Base-by-base conservation (phyloP, 2,329 filamentous ascomycete species). In the Colletotrichum neosansevieriae region DNA sequence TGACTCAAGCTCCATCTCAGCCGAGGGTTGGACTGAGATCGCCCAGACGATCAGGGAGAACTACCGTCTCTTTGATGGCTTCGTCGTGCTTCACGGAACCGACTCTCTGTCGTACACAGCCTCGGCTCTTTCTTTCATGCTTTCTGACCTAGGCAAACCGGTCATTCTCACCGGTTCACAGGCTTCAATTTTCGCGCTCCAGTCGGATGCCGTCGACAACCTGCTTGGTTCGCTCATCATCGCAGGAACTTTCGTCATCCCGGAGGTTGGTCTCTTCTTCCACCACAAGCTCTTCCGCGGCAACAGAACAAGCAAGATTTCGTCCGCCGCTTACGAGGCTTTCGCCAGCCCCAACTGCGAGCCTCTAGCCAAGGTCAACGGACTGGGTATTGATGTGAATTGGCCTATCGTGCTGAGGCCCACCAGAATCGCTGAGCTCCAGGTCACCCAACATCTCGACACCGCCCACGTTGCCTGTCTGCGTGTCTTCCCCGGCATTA, bases 211-310 rank as follows among this genome's bases (percentile, higher is more conserved):
- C 10, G 92, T 94, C 42, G 94, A 97, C 81, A 98, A 97, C 75
- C 86, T 98, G 12, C 87, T 97, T 5, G 93, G 93, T 19, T 94
- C 93, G 1, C 86, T 97, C 75, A 94, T 97, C 75, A 91, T 97
- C 63, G 94, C 94, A 3, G 94, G 94, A 38, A 96, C 96, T 69
- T 97, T 97, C 76, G 92, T 94, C 82, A 93, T 98, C 66, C 94
- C 94, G 0, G 94, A 97, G 78, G 94, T 98, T 60, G 94, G 93
- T 77, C 86, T 98, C 40, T 97, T 97, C 83, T 98, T 98, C 85
- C 93, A 96, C 79, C 92, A 97, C 81, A 93, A 91, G 72, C 87
- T 98, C 19, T 97, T 94, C 81, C 89, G 94, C 29, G 94, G 94
- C 15, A 97, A 97, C 79, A 86, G 94, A 68, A 90, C 92, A 10